A percentile compares a stretch with the other conserved stretches of the same genome.
These are phyloP conservation scores for Penicillium frequentans DNA, from an alignment of 2,329 filamentous ascomycete genomes.

Conservation along the genomic window DNA sequence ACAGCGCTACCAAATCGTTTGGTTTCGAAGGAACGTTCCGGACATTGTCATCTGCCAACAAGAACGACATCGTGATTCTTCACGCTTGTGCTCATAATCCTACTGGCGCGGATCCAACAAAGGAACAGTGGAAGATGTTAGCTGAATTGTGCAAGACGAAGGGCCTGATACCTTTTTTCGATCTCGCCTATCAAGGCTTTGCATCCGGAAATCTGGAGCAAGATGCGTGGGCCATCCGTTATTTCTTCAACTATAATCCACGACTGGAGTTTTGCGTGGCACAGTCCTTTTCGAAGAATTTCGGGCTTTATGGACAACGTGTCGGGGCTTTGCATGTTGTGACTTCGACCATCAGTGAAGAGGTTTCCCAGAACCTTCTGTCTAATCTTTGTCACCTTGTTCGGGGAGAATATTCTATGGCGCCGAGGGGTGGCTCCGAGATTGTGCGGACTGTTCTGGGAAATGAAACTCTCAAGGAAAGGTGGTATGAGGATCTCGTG, in stretches of 20 bases:
- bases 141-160: constrained; percentile 72
- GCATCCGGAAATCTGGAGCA: constrained; percentile 81
- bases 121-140: constrained; percentile 82
- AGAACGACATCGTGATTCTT: constrained; percentile 56
- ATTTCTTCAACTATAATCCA: constrained; percentile 68
- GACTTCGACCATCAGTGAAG: constrained; percentile 50
- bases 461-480: background rate
- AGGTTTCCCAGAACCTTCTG: constrained; percentile 79
- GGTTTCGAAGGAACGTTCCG: constrained; percentile 64
- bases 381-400: constrained; percentile 17
- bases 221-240: constrained; percentile 82
- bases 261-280: constrained; percentile 15
- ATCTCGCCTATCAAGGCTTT: constrained; percentile 95
- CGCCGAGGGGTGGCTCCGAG: constrained; percentile 16
- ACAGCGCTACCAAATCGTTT: constrained; percentile 50
- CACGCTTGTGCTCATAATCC: constrained; percentile 93
- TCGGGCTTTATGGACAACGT: constrained; percentile 88
- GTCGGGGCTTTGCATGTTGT: constrained; percentile 92
- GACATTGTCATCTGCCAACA: constrained; percentile 67
- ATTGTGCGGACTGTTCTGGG: constrained; percentile 18
- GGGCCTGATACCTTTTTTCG: constrained; percentile 93
- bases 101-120: constrained; percentile 82
- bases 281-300: constrained; percentile 31
- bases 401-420: constrained; percentile 19
- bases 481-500: constrained; percentile 16